Conservation (phyloP, 2,329 filamentous ascomycete species). For the Calcarisporium arbuscula region DNA sequence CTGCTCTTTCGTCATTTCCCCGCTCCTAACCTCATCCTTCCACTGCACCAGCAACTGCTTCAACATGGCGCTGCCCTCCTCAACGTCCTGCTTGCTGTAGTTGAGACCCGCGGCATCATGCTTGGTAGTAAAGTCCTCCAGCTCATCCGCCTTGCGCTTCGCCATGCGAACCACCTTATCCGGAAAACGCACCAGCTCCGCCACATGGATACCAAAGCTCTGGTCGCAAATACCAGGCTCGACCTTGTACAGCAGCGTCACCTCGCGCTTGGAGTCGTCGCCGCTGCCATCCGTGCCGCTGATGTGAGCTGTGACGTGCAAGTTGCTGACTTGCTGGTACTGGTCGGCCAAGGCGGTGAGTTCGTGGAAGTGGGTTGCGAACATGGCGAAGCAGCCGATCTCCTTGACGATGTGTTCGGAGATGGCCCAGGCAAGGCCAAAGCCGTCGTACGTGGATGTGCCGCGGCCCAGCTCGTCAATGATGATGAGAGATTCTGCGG, state of each 20-base stretch:
- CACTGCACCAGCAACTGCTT: conserved; percentile 79
- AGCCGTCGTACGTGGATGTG: conserved; percentile 96
- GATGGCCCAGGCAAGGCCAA: conserved; percentile 98
- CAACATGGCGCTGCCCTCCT: conserved; percentile 77
- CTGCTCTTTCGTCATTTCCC: conserved; percentile 61
- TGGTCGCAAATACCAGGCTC: conserved; percentile 94
- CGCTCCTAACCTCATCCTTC: conserved; percentile 67
- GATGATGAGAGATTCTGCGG: conserved; percentile 91
- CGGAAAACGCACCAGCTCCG: conserved; percentile 91
- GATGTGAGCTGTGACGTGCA: conserved; percentile 96
- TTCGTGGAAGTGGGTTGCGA: conserved; percentile 98
- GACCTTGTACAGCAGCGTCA: conserved; percentile 94
- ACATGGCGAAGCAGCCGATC: conserved; percentile 89
- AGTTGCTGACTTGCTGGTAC: conserved; percentile 80
- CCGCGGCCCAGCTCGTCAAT: conserved; percentile 96
- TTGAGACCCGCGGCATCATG: conserved; percentile 54
- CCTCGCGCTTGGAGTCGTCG: conserved; percentile 61
- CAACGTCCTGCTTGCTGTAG: conserved; percentile 79
- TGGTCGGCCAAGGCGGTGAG: conserved; percentile 84
- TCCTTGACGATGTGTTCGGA: conserved; percentile 95
- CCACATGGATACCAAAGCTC: conserved; percentile 96
- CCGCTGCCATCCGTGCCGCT: conserved; percentile 41
- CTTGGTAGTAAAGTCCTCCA: conserved; percentile 89
- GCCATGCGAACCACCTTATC: conserved; percentile 98
- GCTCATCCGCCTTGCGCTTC: conserved; percentile 95